These are phyloP conservation scores for Xylariomycetidae sp. DNA, from an alignment of 2,329 filamentous ascomycete genomes.

Conservation along the genomic window DNA sequence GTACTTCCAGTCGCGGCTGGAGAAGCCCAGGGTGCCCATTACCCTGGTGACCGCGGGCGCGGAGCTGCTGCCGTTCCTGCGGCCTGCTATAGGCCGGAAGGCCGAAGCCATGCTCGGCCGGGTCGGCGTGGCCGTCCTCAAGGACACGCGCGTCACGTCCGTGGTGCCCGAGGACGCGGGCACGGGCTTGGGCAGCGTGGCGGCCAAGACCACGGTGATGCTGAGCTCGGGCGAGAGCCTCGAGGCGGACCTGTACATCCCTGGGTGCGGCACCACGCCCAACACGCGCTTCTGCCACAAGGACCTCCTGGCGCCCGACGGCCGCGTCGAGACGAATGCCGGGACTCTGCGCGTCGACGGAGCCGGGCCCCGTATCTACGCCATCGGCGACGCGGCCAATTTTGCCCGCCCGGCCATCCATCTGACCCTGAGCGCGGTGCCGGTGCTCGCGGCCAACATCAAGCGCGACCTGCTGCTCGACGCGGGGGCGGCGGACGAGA, in stretches of 20 bases:
- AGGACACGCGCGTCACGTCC: constrained; percentile 31
- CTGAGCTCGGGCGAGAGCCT: constrained; percentile 35
- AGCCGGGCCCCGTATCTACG: constrained; percentile 35
- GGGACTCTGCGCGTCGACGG: constrained; percentile 32
- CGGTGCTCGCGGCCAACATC: constrained; percentile 42
- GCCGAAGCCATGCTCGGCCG: constrained; percentile 37
- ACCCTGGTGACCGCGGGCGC: constrained; percentile 37
- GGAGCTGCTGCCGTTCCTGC: constrained; percentile 36
- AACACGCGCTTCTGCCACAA: constrained; percentile 36
- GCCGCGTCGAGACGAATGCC: constrained; percentile 33
- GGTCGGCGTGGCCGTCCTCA: constrained; percentile 43
- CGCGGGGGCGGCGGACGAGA: constrained; percentile 17
- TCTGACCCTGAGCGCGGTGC: constrained; percentile 34
- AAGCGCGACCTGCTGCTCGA: constrained; percentile 42
- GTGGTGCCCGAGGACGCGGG: constrained; percentile 29
- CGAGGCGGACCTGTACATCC: constrained; percentile 43
- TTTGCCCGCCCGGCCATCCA: constrained; percentile 38
- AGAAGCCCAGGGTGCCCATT: constrained; percentile 35
- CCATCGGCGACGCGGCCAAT: constrained; percentile 40
- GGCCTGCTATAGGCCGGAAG: constrained; percentile 31
- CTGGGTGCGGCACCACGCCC: constrained; percentile 35
- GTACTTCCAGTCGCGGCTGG: constrained; percentile 28
- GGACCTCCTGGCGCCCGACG: constrained; percentile 27
- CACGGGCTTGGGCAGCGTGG: constrained; percentile 14
- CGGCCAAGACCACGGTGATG: constrained; percentile 27